Base-by-base conservation (phyloP, 2,329 filamentous ascomycete genomes). In the Aspergillus pseudoviridinutans region DNA sequence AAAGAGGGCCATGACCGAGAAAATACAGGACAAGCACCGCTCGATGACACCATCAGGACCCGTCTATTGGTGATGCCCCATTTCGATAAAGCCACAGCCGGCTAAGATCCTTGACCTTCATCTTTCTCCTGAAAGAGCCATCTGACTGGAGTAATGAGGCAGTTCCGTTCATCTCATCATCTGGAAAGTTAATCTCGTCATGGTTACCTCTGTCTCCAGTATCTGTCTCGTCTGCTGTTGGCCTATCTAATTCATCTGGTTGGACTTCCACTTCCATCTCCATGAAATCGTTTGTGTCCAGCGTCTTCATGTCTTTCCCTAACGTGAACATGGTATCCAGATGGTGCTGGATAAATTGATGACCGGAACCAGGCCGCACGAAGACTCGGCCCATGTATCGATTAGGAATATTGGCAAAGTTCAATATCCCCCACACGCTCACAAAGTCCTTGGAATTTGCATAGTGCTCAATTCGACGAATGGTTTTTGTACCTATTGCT, bases 391-490 rank as follows among this genome's bases (percentile, higher is more conserved):
- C 81, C 57, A 78, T 73, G 61, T 79, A 83, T 14, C 77, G 72
- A 58, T 80, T 82, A 0, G 74, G 70, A 2, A 79, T 69, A 25
- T 75, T 73, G 1, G 80, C 79, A 67, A 90, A 91, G 69, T 89
- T 82, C 38, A 93, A 77, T 5, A 92, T 84, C 1, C 90, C 90
- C 81, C 88, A 90, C 9, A 86, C 76, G 3, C 89, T 83, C 2
- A 93, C 89, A 63, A 91, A 89, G 65, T 94, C 90, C 17, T 80
- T 82, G 8, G 81, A 82, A 68, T 92, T 89, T 2, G 87, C 87
- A 66, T 92, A 94, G 72, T 94, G 90, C 73, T 94, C 90, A 42
- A 94, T 87, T 62, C 92, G 82, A 5, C 82, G 80, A 53, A 93
- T 86, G 2, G 83, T 82, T 44, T 62, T 55, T 9, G 35, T 29